Evolutionary conservation across 75 land plant species (phyloP).

Genomic region (Pinus taeda): DNA sequence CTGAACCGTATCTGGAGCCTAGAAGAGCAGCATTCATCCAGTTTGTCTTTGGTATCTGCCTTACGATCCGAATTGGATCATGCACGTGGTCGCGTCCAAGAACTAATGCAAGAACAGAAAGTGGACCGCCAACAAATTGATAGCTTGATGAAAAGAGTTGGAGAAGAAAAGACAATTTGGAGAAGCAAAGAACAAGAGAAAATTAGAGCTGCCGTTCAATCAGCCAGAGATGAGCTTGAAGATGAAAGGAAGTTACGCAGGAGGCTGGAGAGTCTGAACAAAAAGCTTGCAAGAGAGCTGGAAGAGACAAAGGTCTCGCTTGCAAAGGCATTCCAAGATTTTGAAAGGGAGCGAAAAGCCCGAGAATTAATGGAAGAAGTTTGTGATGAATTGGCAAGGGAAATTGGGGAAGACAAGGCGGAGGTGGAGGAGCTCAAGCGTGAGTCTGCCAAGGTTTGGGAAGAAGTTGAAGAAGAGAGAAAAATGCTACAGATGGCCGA

Average conservation of each 20-base stretch:
- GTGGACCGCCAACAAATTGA: constrained; percentile 35
- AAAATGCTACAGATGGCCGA: constrained; percentile 95
- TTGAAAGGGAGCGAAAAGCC: constrained; percentile 72
- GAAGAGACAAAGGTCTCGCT: constrained; percentile 53
- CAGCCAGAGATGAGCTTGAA: constrained; percentile 56
- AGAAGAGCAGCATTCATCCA: constrained; percentile 58
- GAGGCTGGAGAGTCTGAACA: constrained; percentile 54
- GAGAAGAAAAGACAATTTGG: constrained; percentile 55
- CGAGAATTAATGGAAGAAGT: constrained; percentile 75
- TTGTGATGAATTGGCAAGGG: constrained; percentile 77
- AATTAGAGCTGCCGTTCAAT: constrained; percentile 35
- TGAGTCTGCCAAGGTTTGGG: constrained; percentile 65
- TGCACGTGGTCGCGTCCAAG: constrained; percentile 47
- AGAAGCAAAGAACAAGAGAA: constrained; percentile 41
- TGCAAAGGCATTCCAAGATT: constrained; percentile 51
- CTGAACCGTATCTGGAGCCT: constrained; percentile 47
- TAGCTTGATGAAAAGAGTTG: constrained; percentile 36
- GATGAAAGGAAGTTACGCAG: constrained; percentile 61
- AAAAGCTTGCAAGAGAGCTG: constrained; percentile 59
- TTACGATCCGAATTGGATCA: constrained; percentile 57
- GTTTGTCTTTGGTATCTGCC: constrained; percentile 38
- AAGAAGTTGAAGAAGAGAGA: constrained; percentile 87
- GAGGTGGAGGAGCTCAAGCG: constrained; percentile 69
- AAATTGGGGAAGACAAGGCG: constrained; percentile 76
- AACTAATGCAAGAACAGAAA: constrained; percentile 44